Evolutionary conservation across 1,284 basidiomycete genomes (phyloP).

Genomic region (Sporisorium sorghi): DNA sequence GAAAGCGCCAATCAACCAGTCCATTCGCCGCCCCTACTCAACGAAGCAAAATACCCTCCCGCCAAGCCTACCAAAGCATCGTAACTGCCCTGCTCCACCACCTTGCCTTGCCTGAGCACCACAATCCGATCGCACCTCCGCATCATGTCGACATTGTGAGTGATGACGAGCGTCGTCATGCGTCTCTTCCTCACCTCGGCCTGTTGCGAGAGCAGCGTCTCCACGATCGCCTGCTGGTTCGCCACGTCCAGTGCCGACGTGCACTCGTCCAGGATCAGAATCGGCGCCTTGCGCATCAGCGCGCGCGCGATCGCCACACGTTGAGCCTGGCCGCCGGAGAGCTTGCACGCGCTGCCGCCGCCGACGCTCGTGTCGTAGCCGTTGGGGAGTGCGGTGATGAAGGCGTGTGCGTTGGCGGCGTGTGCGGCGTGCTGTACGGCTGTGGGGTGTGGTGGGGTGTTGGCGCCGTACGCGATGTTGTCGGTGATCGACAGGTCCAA

Average conservation of each 20-base stretch:
- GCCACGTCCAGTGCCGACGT: conserved; percentile 83
- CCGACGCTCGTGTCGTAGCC: conserved; percentile 87
- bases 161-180: conserved; percentile 87
- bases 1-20: conserved; percentile 67
- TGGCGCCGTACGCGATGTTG: conserved; percentile 60
- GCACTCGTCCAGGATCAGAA: conserved; percentile 94
- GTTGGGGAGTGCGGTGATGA: conserved; percentile 81
- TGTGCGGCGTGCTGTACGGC: conserved; percentile 79
- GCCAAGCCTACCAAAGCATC: conserved; percentile 76
- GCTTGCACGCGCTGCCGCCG: conserved; percentile 76
- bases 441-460: conserved; percentile 46
- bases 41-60: conserved; percentile 81
- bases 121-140: conserved; percentile 88
- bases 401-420: conserved; percentile 85
- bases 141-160: conserved; percentile 93
- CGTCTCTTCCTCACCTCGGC: conserved; percentile 21
- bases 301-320: conserved; percentile 91
- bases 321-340: conserved; percentile 95
- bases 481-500: conserved; percentile 59
- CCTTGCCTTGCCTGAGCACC: conserved; percentile 80
- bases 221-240: conserved; percentile 73
- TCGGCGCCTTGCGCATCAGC: conserved; percentile 77
- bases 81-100: conserved; percentile 84
- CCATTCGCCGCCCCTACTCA: conserved; percentile 90
- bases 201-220: conserved; percentile 74